A percentile compares a stretch with the other conserved stretches of the same genome.
Conservation (phyloP, 2,329 filamentous ascomycete genomes). For the Penicillium sp. region DNA sequence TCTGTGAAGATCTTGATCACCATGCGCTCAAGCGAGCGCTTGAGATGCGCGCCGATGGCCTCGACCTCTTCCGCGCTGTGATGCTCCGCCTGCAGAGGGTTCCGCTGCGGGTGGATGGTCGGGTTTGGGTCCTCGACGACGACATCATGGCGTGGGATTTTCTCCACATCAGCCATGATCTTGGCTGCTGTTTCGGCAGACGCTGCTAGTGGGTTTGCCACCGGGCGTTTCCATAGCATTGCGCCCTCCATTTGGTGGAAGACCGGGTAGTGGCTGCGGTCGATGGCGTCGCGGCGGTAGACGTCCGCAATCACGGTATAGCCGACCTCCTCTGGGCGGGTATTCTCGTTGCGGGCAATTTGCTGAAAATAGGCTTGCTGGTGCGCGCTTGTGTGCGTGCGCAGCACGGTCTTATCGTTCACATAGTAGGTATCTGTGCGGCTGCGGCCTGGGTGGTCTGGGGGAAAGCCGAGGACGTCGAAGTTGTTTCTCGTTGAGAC, state of each 20-base stretch:
- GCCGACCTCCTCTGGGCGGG: slow-evolving; percentile 54
- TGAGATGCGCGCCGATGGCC: slow-evolving; percentile 80
- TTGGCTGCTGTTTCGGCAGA: slow-evolving; percentile 51
- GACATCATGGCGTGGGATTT: slow-evolving; percentile 70
- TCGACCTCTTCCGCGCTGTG: slow-evolving; percentile 76
- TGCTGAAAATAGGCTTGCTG: slow-evolving; percentile 77
- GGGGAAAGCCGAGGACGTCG: slow-evolving; percentile 89
- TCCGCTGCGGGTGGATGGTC: slow-evolving; percentile 71
- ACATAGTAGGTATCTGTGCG: slow-evolving; percentile 95
- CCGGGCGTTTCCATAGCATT: slow-evolving; percentile 74
- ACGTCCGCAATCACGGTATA: slow-evolving; percentile 94
- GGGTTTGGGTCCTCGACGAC: slow-evolving; percentile 82
- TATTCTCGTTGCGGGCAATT: slow-evolving; percentile 51
- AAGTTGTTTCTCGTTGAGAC: slow-evolving; percentile 88
- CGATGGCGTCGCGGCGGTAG: slow-evolving; percentile 91
- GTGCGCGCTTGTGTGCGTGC: slow-evolving; percentile 94
- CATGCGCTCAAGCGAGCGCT: slow-evolving; percentile 83
- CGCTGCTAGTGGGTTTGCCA: slow-evolving; percentile 31
- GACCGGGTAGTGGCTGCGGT: slow-evolving; percentile 90
- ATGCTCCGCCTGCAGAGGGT: slow-evolving; percentile 72
- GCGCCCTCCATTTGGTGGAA: slow-evolving; percentile 99
- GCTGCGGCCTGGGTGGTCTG: slow-evolving; percentile 82
- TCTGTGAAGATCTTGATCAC: slow-evolving; percentile 84
- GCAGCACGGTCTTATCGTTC: slow-evolving; percentile 76
- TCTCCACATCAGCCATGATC: slow-evolving; percentile 69